Conservation (phyloP, 202 grass and related monocot species). For the Zoysia matrella region DNA sequence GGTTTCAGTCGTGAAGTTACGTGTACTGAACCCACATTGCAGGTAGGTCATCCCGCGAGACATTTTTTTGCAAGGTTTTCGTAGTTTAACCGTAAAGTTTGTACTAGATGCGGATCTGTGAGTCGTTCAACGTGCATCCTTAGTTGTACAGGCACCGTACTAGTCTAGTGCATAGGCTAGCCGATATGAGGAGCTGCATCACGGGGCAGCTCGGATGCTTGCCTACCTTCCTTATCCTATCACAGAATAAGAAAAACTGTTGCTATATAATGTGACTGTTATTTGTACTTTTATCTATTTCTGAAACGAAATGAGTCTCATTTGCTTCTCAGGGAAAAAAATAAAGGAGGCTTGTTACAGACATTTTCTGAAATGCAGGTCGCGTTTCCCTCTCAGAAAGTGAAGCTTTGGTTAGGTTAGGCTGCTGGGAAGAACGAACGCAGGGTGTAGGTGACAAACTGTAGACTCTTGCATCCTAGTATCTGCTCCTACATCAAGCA, state of each 20-base stretch:
- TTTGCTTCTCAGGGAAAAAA: no score
- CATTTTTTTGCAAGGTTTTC: no score
- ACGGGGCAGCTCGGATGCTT: neutral
- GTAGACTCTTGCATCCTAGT: constrained; percentile 36
- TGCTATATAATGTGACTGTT: neutral
- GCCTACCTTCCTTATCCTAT: neutral
- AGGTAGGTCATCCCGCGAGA: no score
- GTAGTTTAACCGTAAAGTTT: no score
- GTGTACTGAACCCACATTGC: neutral
- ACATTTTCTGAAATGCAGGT: neutral
- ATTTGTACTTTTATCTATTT: neutral
- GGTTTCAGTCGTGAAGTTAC: neutral
- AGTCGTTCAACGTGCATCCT: no score
- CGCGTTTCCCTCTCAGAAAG: constrained; percentile 17
- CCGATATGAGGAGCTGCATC: neutral
- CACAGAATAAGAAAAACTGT: no score
- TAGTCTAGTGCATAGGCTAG: neutral
- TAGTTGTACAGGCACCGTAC: no score
- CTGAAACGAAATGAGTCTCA: neutral
- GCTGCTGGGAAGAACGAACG: constrained; percentile 9
- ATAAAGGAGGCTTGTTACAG: neutral
- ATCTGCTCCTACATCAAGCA: neutral
- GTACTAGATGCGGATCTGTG: no score
- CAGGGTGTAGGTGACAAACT: constrained; percentile 26
- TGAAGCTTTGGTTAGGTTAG: constrained; percentile 5